These are phyloP conservation scores for Ramaria sp. DNA, from an alignment of 768 basidiomycete species.

Conservation along the genomic window DNA sequence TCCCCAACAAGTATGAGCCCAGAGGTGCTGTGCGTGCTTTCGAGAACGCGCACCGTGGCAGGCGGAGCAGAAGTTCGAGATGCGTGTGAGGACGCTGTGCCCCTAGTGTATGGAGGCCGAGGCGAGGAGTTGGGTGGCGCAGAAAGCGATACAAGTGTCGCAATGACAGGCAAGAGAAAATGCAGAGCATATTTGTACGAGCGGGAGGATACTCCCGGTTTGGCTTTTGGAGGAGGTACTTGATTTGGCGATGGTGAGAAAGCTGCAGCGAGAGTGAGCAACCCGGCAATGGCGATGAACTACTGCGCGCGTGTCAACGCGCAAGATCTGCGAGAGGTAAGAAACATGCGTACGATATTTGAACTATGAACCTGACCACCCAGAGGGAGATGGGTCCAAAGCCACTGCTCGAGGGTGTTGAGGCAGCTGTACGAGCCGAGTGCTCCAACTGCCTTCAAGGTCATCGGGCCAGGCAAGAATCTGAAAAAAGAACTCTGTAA, in stretches of 20 bases:
- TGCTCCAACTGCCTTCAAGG: not conserved
- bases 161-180: constrained; percentile 2
- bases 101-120: constrained; percentile 39
- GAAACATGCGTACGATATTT: constrained; percentile 2
- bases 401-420: not conserved
- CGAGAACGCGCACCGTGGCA: constrained; percentile 54
- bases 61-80: constrained; percentile 41
- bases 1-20: constrained; percentile 82
- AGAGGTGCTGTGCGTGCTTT: constrained; percentile 57
- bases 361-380: constrained; percentile 1
- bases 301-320: not conserved
- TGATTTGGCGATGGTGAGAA: not conserved
- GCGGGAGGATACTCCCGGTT: not conserved
- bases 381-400: constrained; percentile 1
- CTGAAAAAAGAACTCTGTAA: not conserved
- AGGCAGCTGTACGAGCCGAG: not conserved
- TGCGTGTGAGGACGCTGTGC: constrained; percentile 37
- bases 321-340: not conserved
- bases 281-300: not conserved
- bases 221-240: not conserved
- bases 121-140: constrained; percentile 12
- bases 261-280: not conserved
- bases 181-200: constrained; percentile 1
- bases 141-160: not conserved
- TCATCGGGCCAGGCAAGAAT: not conserved